phyloP scores from a whole-genome alignment of 129 eudicot species.

The Escallonia herrerae region DNA sequence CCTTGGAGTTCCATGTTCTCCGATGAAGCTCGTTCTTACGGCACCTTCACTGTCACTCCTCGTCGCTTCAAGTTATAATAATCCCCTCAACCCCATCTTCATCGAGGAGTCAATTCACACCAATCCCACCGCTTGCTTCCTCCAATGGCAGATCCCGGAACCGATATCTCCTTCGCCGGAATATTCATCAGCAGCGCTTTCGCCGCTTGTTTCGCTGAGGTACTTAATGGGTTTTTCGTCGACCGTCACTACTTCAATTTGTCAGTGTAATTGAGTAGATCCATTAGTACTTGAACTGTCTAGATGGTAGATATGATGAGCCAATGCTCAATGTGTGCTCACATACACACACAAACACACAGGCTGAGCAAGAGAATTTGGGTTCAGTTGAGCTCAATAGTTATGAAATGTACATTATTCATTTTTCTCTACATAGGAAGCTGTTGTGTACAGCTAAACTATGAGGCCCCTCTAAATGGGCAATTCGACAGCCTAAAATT shows the following conservation, averaged over 20 bases:
- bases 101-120: not conserved
- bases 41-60: not conserved
- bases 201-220: constrained; percentile 99
- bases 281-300: not conserved
- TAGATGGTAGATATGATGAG: too few relatives aligned
- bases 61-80: not conserved
- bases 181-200: constrained; percentile 79
- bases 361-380: too few relatives aligned
- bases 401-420: too few relatives aligned
- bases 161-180: constrained; percentile 78
- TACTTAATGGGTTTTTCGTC: constrained; percentile 8
- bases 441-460: too few relatives aligned
- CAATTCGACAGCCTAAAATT: too few relatives aligned
- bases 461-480: too few relatives aligned
- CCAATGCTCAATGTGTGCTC: too few relatives aligned
- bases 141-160: constrained; percentile 60
- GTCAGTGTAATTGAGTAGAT: not conserved
- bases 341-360: too few relatives aligned
- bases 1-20: not conserved
- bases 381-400: too few relatives aligned
- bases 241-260: not conserved
- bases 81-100: not conserved
- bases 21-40: not conserved
- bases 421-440: too few relatives aligned
- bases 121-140: not conserved